These are phyloP conservation scores for Tolypocladium ovalisporum DNA, from an alignment of 2,329 filamentous ascomycete species.

Conservation along the genomic window DNA sequence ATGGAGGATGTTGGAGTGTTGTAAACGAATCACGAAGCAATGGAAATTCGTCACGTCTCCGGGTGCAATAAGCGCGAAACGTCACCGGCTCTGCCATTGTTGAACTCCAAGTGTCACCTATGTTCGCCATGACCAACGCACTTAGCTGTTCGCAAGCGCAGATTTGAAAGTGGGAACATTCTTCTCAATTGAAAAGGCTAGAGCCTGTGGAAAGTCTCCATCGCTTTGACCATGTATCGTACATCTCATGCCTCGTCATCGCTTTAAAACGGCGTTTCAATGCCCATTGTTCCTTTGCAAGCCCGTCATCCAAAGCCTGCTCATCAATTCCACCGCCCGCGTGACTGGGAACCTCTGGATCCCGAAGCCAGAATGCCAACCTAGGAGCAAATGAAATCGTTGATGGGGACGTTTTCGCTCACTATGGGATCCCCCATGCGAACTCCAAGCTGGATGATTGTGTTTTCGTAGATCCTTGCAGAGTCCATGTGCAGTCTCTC, in stretches of 20 bases:
- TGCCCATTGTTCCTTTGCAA: background rate
- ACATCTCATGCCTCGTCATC: background rate
- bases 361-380: background rate
- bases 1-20: too few species aligned
- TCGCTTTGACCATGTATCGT: background rate
- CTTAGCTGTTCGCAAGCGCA: too few species aligned
- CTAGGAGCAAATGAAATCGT: background rate
- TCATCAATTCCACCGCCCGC: background rate
- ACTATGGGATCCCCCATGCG: constrained; percentile 39
- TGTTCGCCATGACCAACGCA: too few species aligned
- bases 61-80: too few species aligned
- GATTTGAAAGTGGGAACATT: too few species aligned
- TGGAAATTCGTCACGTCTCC: too few species aligned
- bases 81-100: too few species aligned
- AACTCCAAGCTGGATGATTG: constrained; percentile 63
- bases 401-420: constrained; percentile 5
- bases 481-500: constrained; percentile 56
- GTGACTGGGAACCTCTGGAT: background rate
- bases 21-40: too few species aligned
- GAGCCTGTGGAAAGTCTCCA: background rate
- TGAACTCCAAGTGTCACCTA: too few species aligned
- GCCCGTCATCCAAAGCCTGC: background rate
- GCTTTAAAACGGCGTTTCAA: too few species aligned
- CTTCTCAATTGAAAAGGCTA: background rate
- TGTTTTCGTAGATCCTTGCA: constrained; percentile 68